Evolutionary conservation across 495 filamentous ascomycete genomes (phyloP), one percentile per base, ranked within the genome.

Genomic region (Talaromyces borbonicus): DNA sequence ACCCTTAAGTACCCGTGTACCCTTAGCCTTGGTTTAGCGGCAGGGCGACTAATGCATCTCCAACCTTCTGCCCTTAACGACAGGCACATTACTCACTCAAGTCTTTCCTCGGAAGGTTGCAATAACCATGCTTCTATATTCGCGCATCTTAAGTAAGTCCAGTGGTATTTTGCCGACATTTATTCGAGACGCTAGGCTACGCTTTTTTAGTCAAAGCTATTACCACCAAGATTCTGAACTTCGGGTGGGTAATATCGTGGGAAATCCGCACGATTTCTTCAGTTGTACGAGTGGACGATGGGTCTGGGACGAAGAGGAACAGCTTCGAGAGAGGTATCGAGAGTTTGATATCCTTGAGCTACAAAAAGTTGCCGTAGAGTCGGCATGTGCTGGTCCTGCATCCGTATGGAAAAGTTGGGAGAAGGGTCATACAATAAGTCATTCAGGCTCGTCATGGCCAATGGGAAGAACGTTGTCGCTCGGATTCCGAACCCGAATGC

Each of bases 401-500:
- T 36, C 16, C n/a, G 14, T 26, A 59, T 66, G 8, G 45, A 49
- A 16, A 63, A 63, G 46, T 18, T 61, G 43, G 60, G 41, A 1
- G 69, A 66, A 57, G 65, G 68, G 4, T 56, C 52, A 3, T 69
- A 56, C 49, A 69, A 69, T 41, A 62, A 62, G 52, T 54, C 58
- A 19, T 68, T 69, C 51, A 43, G 62, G 18, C 59, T 69, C 23
- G 43, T 41, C 7, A 58, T 59, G 50, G 54, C 60, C 49, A 65
- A 66, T 50, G 63, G 47, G 32, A 50, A 29, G 43, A 30, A 46
- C 15, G 49, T 62, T 29, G 59, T 68, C 8, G 68, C 66, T 14
- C 54, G 58, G 38, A 52, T 72, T 35, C 65, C 63, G 18, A 56
- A 60, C 43, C 46, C 46, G 2, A 52, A 60, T 46, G 58, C 57